Conservation (phyloP, 2,329 filamentous ascomycete genomes). For the Colletotrichum viniferum region DNA sequence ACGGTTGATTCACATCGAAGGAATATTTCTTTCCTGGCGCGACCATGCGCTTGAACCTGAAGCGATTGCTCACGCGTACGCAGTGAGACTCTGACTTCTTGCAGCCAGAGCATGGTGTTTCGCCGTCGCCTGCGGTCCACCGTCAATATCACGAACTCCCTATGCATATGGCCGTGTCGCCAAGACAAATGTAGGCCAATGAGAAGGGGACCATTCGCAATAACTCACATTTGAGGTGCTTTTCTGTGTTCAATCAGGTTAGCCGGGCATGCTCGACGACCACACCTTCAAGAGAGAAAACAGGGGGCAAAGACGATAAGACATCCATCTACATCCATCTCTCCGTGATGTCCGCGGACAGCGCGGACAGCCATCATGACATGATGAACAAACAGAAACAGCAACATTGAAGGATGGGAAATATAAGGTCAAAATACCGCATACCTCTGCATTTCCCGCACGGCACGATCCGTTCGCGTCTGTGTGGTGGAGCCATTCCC, state of each 20-base stretch:
- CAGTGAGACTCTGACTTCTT: not conserved
- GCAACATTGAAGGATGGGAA: not conserved
- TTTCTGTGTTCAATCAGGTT: not conserved
- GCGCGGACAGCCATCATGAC: not conserved
- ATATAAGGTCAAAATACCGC: not conserved
- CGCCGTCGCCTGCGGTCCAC: not conserved
- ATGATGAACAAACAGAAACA: not conserved
- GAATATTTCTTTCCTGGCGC: not conserved
- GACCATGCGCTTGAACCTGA: constrained; percentile 2
- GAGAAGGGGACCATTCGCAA: not conserved
- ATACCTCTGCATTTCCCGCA: constrained; percentile 1
- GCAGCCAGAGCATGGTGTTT: not conserved
- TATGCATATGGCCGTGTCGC: not conserved
- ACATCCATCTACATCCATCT: not conserved
- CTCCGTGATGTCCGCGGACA: not conserved
- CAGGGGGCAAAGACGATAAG: not conserved
- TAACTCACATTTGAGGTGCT: not conserved
- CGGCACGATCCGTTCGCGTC: not conserved
- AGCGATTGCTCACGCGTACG: not conserved
- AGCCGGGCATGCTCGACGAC: not conserved
- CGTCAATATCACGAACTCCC: not conserved
- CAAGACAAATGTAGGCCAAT: not conserved
- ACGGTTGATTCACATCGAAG: not conserved
- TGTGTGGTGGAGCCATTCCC: constrained; percentile 4
- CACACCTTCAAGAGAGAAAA: not conserved